Evolutionary conservation across 805 yeast genomes (phyloP).

Genomic region (Saturnispora gosingensis): DNA sequence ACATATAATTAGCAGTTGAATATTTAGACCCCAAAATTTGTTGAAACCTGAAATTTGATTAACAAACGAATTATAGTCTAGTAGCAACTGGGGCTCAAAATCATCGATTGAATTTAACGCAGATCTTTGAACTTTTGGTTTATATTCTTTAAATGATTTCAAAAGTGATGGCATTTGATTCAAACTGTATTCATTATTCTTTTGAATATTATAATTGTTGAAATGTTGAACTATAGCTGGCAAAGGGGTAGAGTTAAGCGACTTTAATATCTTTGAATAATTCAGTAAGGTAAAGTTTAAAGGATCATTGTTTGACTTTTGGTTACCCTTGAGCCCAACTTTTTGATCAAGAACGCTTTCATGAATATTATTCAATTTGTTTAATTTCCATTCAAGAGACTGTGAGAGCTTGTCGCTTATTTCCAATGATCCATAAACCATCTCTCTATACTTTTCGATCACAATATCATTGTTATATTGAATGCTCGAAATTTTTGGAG

Average conservation of each 20-base stretch:
- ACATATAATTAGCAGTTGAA: slow-evolving; percentile 21
- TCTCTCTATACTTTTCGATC: slow-evolving; percentile 17
- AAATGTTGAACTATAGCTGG: neutral
- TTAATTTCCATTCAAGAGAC: slow-evolving; percentile 23
- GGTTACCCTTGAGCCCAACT: neutral
- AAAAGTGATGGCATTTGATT: neutral
- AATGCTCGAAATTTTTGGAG: slow-evolving; percentile 16
- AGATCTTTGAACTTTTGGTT: neutral
- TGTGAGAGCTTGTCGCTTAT: slow-evolving; percentile 24
- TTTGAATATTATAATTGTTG: neutral
- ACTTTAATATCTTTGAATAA: neutral
- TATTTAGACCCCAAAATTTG: slow-evolving; percentile 13
- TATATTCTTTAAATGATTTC: neutral
- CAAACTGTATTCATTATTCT: neutral
- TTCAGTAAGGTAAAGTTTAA: neutral
- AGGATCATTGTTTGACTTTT: neutral
- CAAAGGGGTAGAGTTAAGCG: neutral
- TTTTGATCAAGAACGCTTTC: slow-evolving; percentile 1
- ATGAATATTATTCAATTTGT: slow-evolving; percentile 14
- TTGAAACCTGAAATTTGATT: slow-evolving; percentile 15
- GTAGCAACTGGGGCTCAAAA: slow-evolving; percentile 21
- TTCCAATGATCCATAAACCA: slow-evolving; percentile 21
- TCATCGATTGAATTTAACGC: neutral
- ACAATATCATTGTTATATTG: slow-evolving; percentile 15
- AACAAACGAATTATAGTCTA: slow-evolving; percentile 18